Base-by-base conservation (phyloP, 495 filamentous ascomycete species). In the Penicillium lividum region DNA sequence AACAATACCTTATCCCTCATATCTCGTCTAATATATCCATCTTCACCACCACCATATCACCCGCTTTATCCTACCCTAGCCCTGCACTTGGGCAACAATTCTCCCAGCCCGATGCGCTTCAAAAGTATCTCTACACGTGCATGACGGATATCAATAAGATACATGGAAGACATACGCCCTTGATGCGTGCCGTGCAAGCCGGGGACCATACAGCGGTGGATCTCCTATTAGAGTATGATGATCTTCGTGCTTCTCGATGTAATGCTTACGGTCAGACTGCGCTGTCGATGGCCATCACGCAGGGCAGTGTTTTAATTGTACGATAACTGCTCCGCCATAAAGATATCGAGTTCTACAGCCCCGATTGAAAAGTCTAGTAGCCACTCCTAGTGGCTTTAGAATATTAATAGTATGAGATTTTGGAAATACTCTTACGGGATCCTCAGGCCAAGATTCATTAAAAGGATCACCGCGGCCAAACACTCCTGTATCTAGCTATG, bases 401-500 rank as follows among this genome's bases (percentile, higher is more conserved):
- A 56, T 48, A 33, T 31, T 15, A 27, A 48, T 29, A 56, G 33
- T 15, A 56, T 33, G 43, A 56, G 42, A 56, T 56, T 25, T 48
- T 56, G 11, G 7, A 46, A 34, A 25, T 40, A 3, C 43, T 56
- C 33, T 33, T 56, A 9, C 11, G 13, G 10, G 53, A 54, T 15
- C 25, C 42, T 5, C 40, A 15, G 8, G 15, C 18, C 13, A 36
- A 54, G 8, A 25, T 46, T 9, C 5, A 46, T 9, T 6, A 30
- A 5, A 28, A 0, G 29, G 28, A 47, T 33, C 13, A 25, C 38
- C 2, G 8, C 15, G 38, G 38, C 4, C 40, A 18, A 13, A 54
- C 52, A 6, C 7, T 43, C 11, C 52, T 54, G 1, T 25, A 45
- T 30, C 38, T 54, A 13, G 53, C 53, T 10, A 13, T 55, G 15